A percentile compares a stretch with the other conserved stretches of the same genome.
Conservation (phyloP, 805 yeast species). For the Candida succiphila region DNA sequence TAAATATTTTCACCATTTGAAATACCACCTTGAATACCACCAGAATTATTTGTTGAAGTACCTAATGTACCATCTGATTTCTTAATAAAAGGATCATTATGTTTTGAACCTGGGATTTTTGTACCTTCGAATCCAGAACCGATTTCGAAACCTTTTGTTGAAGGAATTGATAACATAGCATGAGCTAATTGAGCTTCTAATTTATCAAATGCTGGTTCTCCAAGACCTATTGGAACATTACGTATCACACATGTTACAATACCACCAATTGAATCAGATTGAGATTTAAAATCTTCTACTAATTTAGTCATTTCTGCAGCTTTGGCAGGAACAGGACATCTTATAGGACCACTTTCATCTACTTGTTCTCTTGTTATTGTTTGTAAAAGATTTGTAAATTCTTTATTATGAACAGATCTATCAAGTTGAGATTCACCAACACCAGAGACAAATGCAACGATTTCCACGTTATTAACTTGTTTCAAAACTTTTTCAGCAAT, state of each 20-base stretch:
- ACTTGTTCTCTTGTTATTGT: slow-evolving; percentile 83
- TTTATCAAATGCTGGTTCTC: slow-evolving; percentile 97
- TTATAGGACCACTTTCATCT: slow-evolving; percentile 79
- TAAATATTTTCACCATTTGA: slow-evolving; percentile 92
- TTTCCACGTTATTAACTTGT: slow-evolving; percentile 75
- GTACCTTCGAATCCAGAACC: slow-evolving; percentile 96
- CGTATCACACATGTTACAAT: slow-evolving; percentile 95
- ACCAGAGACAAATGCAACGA: slow-evolving; percentile 93
- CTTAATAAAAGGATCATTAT: slow-evolving; percentile 73
- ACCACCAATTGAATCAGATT: slow-evolving; percentile 93
- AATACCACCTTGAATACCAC: slow-evolving; percentile 98
- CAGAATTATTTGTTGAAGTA: slow-evolving; percentile 86
- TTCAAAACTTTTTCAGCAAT: slow-evolving; percentile 86
- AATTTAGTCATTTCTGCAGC: slow-evolving; percentile 76
- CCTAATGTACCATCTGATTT: slow-evolving; percentile 54
- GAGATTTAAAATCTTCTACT: slow-evolving; percentile 78
- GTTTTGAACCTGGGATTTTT: slow-evolving; percentile 82
- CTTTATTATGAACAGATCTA: slow-evolving; percentile 55
- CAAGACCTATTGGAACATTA: slow-evolving; percentile 90
- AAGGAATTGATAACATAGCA: slow-evolving; percentile 96
- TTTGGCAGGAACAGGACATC: slow-evolving; percentile 77
- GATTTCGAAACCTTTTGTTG: slow-evolving; percentile 95
- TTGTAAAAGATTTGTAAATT: slow-evolving; percentile 57
- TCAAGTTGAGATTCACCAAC: slow-evolving; percentile 77
- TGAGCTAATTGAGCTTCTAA: slow-evolving; percentile 93